Base-by-base conservation (phyloP, 2,329 filamentous ascomycete genomes). In the Cercospora citrullina region DNA sequence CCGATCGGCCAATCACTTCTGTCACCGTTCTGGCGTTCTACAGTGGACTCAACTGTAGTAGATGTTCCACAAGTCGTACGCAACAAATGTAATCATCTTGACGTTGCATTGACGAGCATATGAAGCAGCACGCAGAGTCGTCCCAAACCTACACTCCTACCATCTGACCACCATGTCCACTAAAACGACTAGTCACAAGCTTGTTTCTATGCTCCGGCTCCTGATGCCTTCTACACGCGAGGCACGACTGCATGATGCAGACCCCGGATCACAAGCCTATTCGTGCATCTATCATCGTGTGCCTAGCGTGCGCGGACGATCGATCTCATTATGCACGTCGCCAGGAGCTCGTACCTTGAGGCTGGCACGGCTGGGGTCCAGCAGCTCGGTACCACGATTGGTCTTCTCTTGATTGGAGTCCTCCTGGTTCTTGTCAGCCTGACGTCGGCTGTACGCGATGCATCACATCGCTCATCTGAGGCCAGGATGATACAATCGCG, bases 41-140 rank as follows among this genome's bases (percentile, higher is more conserved):
- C 45, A 23, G 18, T 48, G 23, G 18, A 48, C 21, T 12, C 45
- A 10, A 21, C 45, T 21, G 23, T 48, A 21, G 18, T 48, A 26
- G 21, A 30, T 8, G 12, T 31, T 57, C 12, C 53, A 31, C 26
- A 31, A 18, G 53, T 58, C 53, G 45, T 42, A 28, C 28, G 30
- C 45, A 18, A 57, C 10, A 31, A 18, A 64, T 64, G 62, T 64
- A 42, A 58, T 64, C 62, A 64, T 64, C 30, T 64, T 64, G 62
- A 64, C 62, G 62, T 64, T 31, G 28, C 12, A 33, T 30, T 57
- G 62, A 58, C 30, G 51, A 39, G 14, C 10, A 26, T 21, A 31
- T 28, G 21, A 30, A 23, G 28, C 28, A 42, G 30, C 30, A 23
- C 23, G 51, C 48, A 55, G 28, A 18, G 30, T 26, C 23, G 42